phyloP scores from a whole-genome alignment of 179 eudicot species.

The Silene coronaria region DNA sequence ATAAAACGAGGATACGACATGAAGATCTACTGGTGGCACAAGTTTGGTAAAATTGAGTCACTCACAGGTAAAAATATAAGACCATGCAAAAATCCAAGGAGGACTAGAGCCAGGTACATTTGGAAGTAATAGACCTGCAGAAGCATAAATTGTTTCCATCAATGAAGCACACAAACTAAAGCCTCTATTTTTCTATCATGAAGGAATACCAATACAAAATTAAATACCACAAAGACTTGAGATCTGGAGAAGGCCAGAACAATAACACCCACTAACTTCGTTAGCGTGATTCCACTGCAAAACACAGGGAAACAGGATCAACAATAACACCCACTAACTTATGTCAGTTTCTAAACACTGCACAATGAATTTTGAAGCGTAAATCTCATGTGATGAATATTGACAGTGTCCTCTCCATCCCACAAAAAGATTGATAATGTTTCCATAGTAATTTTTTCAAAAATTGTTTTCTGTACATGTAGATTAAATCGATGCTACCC shows the following conservation, averaged over 20 bases:
- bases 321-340: too few species aligned
- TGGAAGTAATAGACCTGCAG: constrained; percentile 93
- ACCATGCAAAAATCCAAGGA: constrained; percentile 95
- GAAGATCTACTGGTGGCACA: neutral
- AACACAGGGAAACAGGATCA: constrained; percentile 4
- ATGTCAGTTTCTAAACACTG: neutral
- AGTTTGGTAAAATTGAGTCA: constrained; percentile 16
- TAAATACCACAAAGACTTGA: constrained; percentile 85
- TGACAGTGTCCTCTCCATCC: neutral
- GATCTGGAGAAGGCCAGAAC: constrained; percentile 92
- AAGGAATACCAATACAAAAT: constrained; percentile 4
- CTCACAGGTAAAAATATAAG: constrained; percentile 94
- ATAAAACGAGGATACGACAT: neutral
- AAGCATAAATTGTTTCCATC: neutral
- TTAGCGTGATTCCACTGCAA: constrained; percentile 94
- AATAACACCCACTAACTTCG: constrained; percentile 92
- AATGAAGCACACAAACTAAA: neutral
- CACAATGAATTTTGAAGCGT: neutral
- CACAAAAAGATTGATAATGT: too few species aligned
- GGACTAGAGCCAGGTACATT: constrained; percentile 90
- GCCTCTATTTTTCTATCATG: neutral
- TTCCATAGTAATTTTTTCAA: too few species aligned
- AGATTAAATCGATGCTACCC: too few species aligned
- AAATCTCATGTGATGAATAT: neutral
- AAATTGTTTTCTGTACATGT: too few species aligned